Evolutionary conservation across 2,329 filamentous ascomycete genomes (phyloP), one percentile per base, ranked within the genome.

Genomic region (Aspergillus novoparasiticus): DNA sequence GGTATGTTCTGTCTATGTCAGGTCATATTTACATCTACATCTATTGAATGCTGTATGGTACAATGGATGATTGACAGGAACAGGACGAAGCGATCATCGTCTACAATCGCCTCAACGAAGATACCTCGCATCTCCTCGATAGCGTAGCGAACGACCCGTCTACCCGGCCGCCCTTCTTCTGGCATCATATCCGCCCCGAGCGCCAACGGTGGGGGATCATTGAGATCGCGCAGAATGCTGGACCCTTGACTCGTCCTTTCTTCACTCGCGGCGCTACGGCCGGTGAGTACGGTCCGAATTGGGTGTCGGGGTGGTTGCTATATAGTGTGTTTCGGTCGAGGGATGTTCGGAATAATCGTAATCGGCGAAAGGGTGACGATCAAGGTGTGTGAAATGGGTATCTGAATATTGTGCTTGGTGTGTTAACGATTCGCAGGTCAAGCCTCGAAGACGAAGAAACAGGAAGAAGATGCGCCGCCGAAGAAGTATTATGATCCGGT

Each of bases 311-410:
- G 19, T 82, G 80, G 80, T 72, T 82, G 71, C 69, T 82, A 67
- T 82, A 82, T 68, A 81, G 79, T 64, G 80, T 82, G 32, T 82
- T 82, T 69, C 78, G 80, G n/a, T 81, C 79, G 23, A 70, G 80
- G 58, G 80, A 82, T 72, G 76, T 80, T 60, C 73, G 80, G 57
- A 82, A 82, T 69, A 81, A 81, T 71, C 77, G 80, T 28, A 81
- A 80, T 69, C 75, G 79, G 63, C 71, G 78, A 56, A 76, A 75
- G 68, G 75, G 74, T 19, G 75, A 79, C 58, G 70, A 69, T 43
- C 62, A 62, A 55, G 68, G 19, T 64, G 28, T 10, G 48, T 51
- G 14, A n/a, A 1, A 12, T 6, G 34, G 16, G 19, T 32, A 28
- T 30, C 9, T 50, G 46, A 1, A 32, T 19, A 26, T 46, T 43